Base-by-base conservation (phyloP, 257 asterid species). In the Fraxinus excelsior region DNA sequence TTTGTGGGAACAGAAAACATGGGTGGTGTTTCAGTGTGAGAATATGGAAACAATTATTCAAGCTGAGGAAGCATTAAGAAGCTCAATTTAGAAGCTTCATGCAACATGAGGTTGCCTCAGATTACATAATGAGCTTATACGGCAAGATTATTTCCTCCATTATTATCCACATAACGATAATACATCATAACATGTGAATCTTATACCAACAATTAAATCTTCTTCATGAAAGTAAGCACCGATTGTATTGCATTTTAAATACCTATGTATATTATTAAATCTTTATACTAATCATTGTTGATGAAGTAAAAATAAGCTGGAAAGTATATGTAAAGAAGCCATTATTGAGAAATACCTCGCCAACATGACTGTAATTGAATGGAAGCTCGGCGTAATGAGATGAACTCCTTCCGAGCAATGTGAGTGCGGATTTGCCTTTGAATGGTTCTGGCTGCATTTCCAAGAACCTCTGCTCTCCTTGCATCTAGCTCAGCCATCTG, bases 401-500 rank as follows among this genome's bases (percentile, higher is more conserved):
- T 84, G 84, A 91, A 96, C 77, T 94, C 97, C 88, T 94, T 96
- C 80, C 97, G 80, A 67, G 96, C 91, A 79, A 94, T 90, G 76
- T 93, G 91, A 70, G 99, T 96, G 76, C 96, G 91, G 25, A 94
- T 92, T 86, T 92, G 97, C 83, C 99, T 88, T 90, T 96, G 99
- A 84, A 96, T 92, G 40, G 85, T 87, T 85, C 88, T 88, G 82
- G 99, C 99, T 73, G 99, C 98, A 87, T 94, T 94, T 81, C 98
- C 97, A 81, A 94, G 97, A 78, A 96, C 97, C 90, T 89, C 98
- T 53, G 97, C 94, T 87, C 99, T 90, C 82, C 91, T 92, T 60
- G 98, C 93, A 80, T 96, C 99, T 67, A 96, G 91, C 87, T 94
- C 97, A 68, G 99, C 99, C 99, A 96, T 96, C 90, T 96, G 99